These are phyloP conservation scores for Pseudognaphalium luteoalbum DNA, from an alignment of 129 eudicot species.

Conservation along the genomic window DNA sequence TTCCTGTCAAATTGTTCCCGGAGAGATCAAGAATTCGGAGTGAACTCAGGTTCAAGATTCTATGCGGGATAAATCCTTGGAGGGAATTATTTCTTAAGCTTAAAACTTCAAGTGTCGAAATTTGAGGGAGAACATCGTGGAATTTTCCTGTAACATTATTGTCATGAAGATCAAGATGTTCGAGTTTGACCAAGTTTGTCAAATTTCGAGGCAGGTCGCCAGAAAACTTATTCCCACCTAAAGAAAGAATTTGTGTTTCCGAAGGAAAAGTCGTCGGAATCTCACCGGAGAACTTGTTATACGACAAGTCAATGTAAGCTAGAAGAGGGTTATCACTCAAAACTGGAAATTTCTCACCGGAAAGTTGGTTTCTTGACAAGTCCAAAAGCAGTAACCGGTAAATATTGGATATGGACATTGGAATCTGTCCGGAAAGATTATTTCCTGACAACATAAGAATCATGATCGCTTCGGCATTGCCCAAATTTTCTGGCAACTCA, in stretches of 20 bases:
- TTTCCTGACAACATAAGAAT: conserved; percentile 55
- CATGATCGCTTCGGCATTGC: conserved; percentile 48
- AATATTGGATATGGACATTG: conserved; percentile 47
- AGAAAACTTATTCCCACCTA: conserved; percentile 53
- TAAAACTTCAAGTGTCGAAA: conserved; percentile 42
- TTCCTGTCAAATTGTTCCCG: conserved; percentile 40
- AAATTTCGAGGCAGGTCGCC: conserved; percentile 51
- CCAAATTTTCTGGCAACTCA: conserved; percentile 54
- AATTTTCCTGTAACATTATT: conserved; percentile 43
- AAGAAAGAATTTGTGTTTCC: conserved; percentile 44
- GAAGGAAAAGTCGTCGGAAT: conserved; percentile 42
- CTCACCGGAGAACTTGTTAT: conserved; percentile 49
- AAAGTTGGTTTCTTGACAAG: conserved; percentile 53
- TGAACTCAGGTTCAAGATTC: conserved; percentile 38
- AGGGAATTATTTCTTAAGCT: conserved; percentile 52
- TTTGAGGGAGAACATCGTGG: conserved; percentile 37
- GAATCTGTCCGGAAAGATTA: conserved; percentile 54
- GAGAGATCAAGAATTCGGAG: conserved; percentile 64
- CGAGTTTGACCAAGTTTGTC: conserved; percentile 41
- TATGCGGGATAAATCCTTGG: conserved; percentile 43
- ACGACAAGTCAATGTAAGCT: conserved; percentile 52
- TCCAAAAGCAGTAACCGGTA: conserved; percentile 53
- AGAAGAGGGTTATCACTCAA: conserved; percentile 53
- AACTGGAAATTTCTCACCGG: conserved; percentile 45
- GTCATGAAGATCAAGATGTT: conserved; percentile 65